A percentile compares a stretch with the other conserved stretches of the same genome.
These are phyloP conservation scores for Chimonanthus praecox DNA, from an alignment of 164 flowering plant species.

Conservation along the genomic window DNA sequence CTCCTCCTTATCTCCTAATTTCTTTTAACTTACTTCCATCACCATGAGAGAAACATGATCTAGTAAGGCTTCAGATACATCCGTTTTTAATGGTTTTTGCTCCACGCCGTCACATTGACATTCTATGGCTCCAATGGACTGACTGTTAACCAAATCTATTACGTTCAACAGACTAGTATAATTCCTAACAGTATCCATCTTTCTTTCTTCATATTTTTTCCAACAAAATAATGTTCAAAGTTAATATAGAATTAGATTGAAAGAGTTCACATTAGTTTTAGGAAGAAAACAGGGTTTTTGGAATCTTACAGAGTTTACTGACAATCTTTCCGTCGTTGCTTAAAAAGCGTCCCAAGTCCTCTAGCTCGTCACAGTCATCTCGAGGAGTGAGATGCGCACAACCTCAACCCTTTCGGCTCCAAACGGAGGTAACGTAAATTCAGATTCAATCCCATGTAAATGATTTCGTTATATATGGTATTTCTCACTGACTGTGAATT, in stretches of 20 bases:
- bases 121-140: too few relatives aligned
- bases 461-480: not conserved
- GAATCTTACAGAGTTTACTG: not conserved
- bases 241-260: too few relatives aligned
- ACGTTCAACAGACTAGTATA: too few relatives aligned
- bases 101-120: too few relatives aligned
- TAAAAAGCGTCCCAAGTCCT: not conserved
- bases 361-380: conserved; percentile 4
- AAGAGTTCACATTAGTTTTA: not conserved
- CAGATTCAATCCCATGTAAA: not conserved
- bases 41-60: too few relatives aligned
- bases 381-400: not conserved
- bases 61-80: too few relatives aligned
- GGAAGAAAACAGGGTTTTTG: not conserved
- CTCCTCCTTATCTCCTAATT: not conserved
- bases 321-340: not conserved
- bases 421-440: conserved; percentile 3
- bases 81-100: too few relatives aligned
- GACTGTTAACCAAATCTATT: too few relatives aligned
- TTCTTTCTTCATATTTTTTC: too few relatives aligned
- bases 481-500: not conserved
- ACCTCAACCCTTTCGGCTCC: conserved; percentile 11
- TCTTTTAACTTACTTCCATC: too few relatives aligned
- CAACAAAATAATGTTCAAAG: too few relatives aligned
- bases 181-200: too few relatives aligned